Evolutionary conservation across 768 basidiomycete species (phyloP).

Genomic region (Mycena albidolilacea): DNA sequence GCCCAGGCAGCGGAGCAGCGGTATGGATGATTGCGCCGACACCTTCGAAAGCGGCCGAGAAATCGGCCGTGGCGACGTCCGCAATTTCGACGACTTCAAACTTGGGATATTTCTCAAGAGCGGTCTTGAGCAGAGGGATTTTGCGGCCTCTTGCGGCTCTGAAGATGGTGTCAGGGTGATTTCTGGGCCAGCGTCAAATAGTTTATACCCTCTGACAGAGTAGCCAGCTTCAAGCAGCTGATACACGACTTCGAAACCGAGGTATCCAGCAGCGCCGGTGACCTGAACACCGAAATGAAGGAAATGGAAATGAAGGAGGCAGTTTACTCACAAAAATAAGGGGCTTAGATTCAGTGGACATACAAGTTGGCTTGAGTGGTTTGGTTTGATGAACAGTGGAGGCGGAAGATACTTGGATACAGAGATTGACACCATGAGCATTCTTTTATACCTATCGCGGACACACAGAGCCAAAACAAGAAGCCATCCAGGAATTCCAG

Average conservation of each 20-base stretch:
- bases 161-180: neutral
- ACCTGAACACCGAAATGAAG: neutral
- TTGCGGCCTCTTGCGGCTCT: constrained; percentile 39
- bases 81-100: constrained; percentile 39
- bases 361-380: neutral
- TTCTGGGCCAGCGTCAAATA: neutral
- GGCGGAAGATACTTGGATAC: too few relatives aligned
- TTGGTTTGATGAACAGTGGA: too few relatives aligned
- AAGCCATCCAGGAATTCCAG: too few relatives aligned
- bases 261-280: constrained; percentile 18
- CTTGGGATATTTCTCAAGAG: constrained; percentile 28
- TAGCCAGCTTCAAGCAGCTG: constrained; percentile 35
- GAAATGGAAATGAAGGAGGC: constrained; percentile 26
- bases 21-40: constrained; percentile 26
- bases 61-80: constrained; percentile 37
- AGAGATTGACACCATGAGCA: too few relatives aligned
- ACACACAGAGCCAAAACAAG: too few relatives aligned
- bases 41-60: constrained; percentile 30
- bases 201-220: constrained; percentile 31
- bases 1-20: constrained; percentile 38
- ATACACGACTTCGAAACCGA: constrained; percentile 35
- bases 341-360: constrained; percentile 35
- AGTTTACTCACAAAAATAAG: neutral
- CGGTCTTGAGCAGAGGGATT: constrained; percentile 31
- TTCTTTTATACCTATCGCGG: too few relatives aligned